Base-by-base conservation (phyloP, 2,329 filamentous ascomycete genomes). In the Zarea fungicola region DNA sequence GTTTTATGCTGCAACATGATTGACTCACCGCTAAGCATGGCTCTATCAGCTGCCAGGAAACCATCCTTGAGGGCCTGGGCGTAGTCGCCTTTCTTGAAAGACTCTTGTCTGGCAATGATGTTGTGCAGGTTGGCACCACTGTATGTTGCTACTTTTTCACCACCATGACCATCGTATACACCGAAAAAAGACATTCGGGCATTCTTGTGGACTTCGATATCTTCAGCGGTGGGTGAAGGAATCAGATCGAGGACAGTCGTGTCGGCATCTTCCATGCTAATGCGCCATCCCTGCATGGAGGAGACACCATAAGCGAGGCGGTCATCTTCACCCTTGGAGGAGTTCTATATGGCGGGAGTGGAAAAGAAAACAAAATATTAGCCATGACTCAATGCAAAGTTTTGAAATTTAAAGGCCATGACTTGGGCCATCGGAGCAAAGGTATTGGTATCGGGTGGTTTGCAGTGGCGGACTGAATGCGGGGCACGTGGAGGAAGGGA, bases 261-360 rank as follows among this genome's bases (percentile, higher is more conserved):
- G 73, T 99, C 93, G 55, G 93, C 84, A 68, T 99, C 93, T 70
- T 99, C 93, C 93, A 99, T 99, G 76, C 89, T 96, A 74, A 99
- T 97, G 74, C 93, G 87, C 93, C 93, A 99, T 76, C 93, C 93
- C 73, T 99, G 93, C 93, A 99, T 99, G 71, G 90, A 90, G 58
- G 93, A 99, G 58, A 97, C 84, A 65, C 93, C 93, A 70, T 88
- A 99, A 66, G 93, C 73, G 66, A 96, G 83, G 66, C 89, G 85
- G 57, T 95, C 90, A 87, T 97, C 91, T 74, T 89, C 84, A 71
- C 91, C 91, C 66, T 84, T 84, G 67, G 86, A 84, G 63, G 93
- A 99, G 73, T 84, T 78, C 93, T 97, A 65, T 51, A 57, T 40
- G 53, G 21, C 5, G 8, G 18, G 16, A 25, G 13, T 14, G n/a